These are phyloP conservation scores for Fusarium guadeloupense DNA, from an alignment of 2,329 filamentous ascomycete genomes.

Conservation along the genomic window DNA sequence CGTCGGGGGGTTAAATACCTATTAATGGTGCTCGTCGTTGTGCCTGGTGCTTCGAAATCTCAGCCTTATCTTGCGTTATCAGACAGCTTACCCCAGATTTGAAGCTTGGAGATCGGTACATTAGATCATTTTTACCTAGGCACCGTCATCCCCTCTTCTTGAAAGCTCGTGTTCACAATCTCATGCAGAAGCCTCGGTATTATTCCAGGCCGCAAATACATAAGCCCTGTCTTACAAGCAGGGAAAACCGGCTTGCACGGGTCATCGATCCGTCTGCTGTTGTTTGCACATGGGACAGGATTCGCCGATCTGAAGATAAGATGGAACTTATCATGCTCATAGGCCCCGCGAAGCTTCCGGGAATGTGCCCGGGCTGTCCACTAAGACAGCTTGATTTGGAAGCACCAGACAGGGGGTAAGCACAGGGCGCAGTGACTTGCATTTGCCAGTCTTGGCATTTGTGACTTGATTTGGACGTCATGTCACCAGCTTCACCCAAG, in stretches of 20 bases:
- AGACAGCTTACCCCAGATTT: conserved; percentile 22
- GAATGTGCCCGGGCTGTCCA: conserved; percentile 16
- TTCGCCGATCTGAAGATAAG: conserved; percentile 29
- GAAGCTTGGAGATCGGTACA: conserved; percentile 24
- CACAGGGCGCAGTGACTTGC: conserved; percentile 34
- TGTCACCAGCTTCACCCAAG: conserved; percentile 12
- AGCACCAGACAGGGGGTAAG: conserved; percentile 17
- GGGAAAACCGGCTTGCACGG: conserved; percentile 30
- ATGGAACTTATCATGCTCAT: conserved; percentile 23
- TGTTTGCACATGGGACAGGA: conserved; percentile 22
- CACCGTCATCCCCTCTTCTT: neutral
- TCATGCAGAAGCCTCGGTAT: conserved; percentile 10
- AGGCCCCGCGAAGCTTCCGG: conserved; percentile 6
- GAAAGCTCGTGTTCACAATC: neutral
- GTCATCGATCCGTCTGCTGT: conserved; percentile 33
- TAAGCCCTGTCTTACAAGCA: neutral
- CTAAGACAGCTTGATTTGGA: conserved; percentile 18
- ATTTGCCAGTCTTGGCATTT: conserved; percentile 27
- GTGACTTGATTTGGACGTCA: conserved; percentile 43
- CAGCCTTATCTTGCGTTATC: conserved; percentile 37
- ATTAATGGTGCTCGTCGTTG: conserved; percentile 15
- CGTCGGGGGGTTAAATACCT: conserved; percentile 14
- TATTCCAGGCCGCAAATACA: conserved; percentile 9
- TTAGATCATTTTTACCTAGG: conserved; percentile 10
- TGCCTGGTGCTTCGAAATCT: conserved; percentile 23